Evolutionary conservation across 371 early-diverging fungal genomes (phyloP).

Genomic region (Amoeboaphelidium occidentale): DNA sequence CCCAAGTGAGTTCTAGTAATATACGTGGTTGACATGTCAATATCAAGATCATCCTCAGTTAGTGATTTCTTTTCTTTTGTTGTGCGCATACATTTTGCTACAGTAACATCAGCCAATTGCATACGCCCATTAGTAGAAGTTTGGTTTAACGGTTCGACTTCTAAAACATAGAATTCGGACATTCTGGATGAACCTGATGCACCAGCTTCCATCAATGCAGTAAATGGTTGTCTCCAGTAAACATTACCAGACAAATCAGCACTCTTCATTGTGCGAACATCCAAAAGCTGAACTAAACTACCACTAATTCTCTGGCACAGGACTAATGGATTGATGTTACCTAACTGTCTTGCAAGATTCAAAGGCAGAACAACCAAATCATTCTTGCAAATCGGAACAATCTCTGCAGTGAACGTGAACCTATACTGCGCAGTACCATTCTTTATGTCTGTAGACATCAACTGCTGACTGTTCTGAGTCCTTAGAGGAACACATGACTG

Average conservation of each 20-base stretch:
- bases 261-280: neutral
- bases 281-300: neutral
- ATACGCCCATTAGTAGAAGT: slow-evolving; percentile 30
- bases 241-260: slow-evolving; percentile 44
- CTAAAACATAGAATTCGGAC: slow-evolving; percentile 76
- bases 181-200: slow-evolving; percentile 27
- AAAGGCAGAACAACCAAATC: slow-evolving; percentile 77
- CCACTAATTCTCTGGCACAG: slow-evolving; percentile 53
- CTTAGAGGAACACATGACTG: slow-evolving; percentile 55
- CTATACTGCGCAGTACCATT: slow-evolving; percentile 81
- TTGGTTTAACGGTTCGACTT: slow-evolving; percentile 60
- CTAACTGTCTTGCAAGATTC: slow-evolving; percentile 55
- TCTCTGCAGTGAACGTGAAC: slow-evolving; percentile 86
- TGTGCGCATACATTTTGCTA: slow-evolving; percentile 13
- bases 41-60: slow-evolving; percentile 17
- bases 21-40: slow-evolving; percentile 35
- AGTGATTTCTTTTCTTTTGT: slow-evolving; percentile 17
- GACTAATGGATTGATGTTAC: slow-evolving; percentile 57
- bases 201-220: slow-evolving; percentile 16
- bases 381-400: slow-evolving; percentile 92
- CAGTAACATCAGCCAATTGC: neutral
- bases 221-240: slow-evolving; percentile 66
- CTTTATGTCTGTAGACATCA: slow-evolving; percentile 92
- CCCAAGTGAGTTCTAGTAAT: slow-evolving; percentile 83
- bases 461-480: slow-evolving; percentile 77